Percentiles rank a stretch among this genome's conserved stretches.
Evolutionary conservation across 2,329 filamentous ascomycete genomes (phyloP).

Genomic region (Curvularia lunata): DNA sequence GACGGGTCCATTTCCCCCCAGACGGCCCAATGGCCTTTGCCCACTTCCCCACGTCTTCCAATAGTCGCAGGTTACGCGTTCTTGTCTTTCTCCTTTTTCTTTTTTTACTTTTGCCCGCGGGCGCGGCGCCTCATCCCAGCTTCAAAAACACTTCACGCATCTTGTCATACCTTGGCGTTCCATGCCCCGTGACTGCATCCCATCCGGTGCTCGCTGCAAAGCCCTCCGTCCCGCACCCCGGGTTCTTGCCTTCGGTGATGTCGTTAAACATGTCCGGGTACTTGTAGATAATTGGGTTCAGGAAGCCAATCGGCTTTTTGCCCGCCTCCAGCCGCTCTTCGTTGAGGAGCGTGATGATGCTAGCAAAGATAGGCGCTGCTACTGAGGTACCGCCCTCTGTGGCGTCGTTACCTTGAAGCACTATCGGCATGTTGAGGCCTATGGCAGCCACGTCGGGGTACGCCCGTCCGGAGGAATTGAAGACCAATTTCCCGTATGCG

Average conservation of each 20-base stretch:
- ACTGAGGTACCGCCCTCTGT: conserved; percentile 58
- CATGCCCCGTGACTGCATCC: conserved; percentile 39
- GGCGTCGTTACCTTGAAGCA: conserved; percentile 42
- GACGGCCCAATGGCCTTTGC: conserved; percentile 2
- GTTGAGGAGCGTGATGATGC: conserved; percentile 65
- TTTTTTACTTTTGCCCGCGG: background rate
- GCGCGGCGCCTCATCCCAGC: background rate
- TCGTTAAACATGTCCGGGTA: conserved; percentile 53
- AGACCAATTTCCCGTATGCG: conserved; percentile 15
- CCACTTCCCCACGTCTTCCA: conserved; percentile 1
- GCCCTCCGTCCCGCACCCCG: conserved; percentile 43
- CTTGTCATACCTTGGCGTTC: conserved; percentile 24
- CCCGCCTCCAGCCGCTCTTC: conserved; percentile 60
- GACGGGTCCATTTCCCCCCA: background rate
- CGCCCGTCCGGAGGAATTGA: conserved; percentile 55
- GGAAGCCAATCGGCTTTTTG: conserved; percentile 59
- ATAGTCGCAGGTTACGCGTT: background rate
- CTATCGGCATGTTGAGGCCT: conserved; percentile 54
- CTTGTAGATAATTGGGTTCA: conserved; percentile 65
- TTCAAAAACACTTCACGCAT: conserved; percentile 25
- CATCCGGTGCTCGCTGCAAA: conserved; percentile 35
- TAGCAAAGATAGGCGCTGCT: conserved; percentile 63
- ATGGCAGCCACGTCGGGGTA: conserved; percentile 67
- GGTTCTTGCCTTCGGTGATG: conserved; percentile 39
- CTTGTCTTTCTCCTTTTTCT: background rate